phyloP scores from a whole-genome alignment of 306 rosid genomes.

The Mucuna pruriens region DNA sequence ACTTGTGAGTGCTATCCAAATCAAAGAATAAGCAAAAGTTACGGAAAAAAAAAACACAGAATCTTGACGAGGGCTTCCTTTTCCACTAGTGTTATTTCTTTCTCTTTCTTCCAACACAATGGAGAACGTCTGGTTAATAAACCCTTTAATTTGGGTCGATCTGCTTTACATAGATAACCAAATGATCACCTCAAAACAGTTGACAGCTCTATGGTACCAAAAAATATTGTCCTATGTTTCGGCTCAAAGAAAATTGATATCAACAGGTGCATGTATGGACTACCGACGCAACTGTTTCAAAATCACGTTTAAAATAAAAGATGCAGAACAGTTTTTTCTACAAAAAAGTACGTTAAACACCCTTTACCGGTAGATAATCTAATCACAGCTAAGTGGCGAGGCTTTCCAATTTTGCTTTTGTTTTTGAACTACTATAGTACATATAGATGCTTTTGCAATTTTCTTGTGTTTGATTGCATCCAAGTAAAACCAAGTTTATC shows the following conservation, averaged over 20 bases:
- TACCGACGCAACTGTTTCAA: no score
- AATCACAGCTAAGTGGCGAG: background rate
- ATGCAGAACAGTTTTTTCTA: no score
- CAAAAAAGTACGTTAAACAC: no score
- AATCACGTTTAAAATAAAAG: no score
- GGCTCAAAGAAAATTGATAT: background rate
- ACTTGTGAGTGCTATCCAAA: slow-evolving; percentile 52
- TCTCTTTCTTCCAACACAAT: background rate
- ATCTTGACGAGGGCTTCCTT: slow-evolving; percentile 41
- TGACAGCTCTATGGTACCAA: background rate
- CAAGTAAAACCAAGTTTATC: background rate
- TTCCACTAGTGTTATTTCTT: slow-evolving; percentile 14
- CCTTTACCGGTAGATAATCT: no score
- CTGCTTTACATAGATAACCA: slow-evolving; percentile 10
- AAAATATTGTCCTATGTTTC: background rate
- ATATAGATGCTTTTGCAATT: background rate
- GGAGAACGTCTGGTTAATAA: slow-evolving; percentile 20
- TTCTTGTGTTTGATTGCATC: background rate
- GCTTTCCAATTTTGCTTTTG: background rate
- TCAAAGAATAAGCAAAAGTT: slow-evolving; percentile 46
- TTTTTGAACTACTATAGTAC: no score
- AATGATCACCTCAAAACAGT: slow-evolving; percentile 1
- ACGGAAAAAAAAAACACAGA: slow-evolving; percentile 45
- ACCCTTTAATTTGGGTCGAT: slow-evolving; percentile 6
- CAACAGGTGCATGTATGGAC: no score